These are phyloP conservation scores for Penicillium steckii DNA, from an alignment of 495 filamentous ascomycete genomes.

Conservation along the genomic window DNA sequence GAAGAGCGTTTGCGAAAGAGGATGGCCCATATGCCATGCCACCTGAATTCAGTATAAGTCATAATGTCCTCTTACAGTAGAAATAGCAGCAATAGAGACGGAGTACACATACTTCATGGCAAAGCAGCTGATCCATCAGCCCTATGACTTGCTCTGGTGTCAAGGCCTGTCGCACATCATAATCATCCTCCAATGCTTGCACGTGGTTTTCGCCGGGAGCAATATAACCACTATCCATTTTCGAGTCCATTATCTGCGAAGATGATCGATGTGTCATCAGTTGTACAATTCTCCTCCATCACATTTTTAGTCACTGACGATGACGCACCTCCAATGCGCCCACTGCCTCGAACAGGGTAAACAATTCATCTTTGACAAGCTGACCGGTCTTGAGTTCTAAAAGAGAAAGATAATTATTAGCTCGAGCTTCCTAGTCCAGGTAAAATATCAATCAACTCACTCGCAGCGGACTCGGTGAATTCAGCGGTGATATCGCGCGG, in stretches of 20 bases:
- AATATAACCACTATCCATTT: conserved; percentile 94
- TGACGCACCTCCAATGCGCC: conserved; percentile 83
- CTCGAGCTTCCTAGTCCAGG: background rate
- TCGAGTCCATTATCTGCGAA: conserved; percentile 90
- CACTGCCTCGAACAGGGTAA: conserved; percentile 92
- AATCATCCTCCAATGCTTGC: conserved; percentile 70
- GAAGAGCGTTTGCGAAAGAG: conserved; percentile 90
- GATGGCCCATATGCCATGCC: conserved; percentile 95
- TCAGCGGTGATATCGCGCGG: conserved; percentile 75
- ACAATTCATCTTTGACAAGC: conserved; percentile 89
- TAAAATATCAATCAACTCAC: conserved; percentile 44
- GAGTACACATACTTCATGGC: conserved; percentile 66
- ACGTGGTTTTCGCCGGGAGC: conserved; percentile 64
- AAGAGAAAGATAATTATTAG: conserved; percentile 6
- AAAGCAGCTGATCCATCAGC: conserved; percentile 91
- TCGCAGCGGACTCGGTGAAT: conserved; percentile 67
- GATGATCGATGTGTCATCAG: conserved; percentile 11
- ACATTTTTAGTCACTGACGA: conserved; percentile 3
- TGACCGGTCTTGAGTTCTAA: conserved; percentile 75
- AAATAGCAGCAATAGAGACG: background rate
- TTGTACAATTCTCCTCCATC: background rate
- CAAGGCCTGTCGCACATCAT: conserved; percentile 70
- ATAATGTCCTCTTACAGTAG: background rate
- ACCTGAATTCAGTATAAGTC: conserved; percentile 57
- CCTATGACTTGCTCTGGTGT: conserved; percentile 80